Evolutionary conservation across 768 basidiomycete genomes (phyloP).

Genomic region (Mycena indigotica): DNA sequence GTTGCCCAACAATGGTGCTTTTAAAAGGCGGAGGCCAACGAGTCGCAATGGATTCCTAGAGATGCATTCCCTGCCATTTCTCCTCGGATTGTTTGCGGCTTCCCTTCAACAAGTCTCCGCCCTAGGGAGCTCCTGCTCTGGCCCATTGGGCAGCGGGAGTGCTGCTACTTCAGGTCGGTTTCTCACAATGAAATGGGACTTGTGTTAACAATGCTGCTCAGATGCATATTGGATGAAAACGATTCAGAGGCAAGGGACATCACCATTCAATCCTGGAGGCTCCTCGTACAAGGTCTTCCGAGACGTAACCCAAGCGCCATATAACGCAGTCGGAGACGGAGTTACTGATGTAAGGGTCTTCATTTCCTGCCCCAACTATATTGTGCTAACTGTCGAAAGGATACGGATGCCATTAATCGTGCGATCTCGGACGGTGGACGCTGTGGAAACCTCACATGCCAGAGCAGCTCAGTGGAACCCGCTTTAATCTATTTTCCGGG

Average conservation of each 20-base stretch:
- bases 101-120: neutral
- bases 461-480: constrained; percentile 42
- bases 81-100: neutral
- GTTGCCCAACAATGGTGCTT: neutral
- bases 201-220: constrained; percentile 42
- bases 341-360: constrained; percentile 11
- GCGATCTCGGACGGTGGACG: constrained; percentile 51
- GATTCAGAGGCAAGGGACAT: constrained; percentile 40
- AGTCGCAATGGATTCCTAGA: neutral
- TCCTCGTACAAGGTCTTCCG: constrained; percentile 51
- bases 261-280: constrained; percentile 44
- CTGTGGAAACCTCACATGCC: constrained; percentile 43
- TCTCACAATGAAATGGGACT: neutral
- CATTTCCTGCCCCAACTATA: neutral
- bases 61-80: neutral
- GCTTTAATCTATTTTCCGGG: constrained; percentile 60
- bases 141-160: constrained; percentile 38
- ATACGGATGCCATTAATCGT: constrained; percentile 52
- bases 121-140: constrained; percentile 42
- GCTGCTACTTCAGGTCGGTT: constrained; percentile 38
- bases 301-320: constrained; percentile 49
- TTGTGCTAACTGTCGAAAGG: neutral
- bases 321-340: constrained; percentile 46
- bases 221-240: constrained; percentile 33
- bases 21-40: neutral